These are phyloP conservation scores for Solanum sejunctum DNA, from an alignment of 257 asterid species.

Conservation along the genomic window DNA sequence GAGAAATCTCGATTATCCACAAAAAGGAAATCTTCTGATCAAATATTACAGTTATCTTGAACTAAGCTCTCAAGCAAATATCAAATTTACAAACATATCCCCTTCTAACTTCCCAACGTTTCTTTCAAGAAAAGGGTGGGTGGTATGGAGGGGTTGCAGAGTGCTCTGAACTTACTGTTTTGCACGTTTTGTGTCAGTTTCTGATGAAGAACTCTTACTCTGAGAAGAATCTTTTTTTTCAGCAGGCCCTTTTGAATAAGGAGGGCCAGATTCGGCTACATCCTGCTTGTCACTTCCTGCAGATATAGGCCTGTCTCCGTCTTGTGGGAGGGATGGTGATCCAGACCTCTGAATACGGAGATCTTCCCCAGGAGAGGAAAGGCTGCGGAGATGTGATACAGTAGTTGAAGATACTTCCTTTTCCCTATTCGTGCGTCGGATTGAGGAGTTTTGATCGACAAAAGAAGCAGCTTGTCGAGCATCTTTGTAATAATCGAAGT, in stretches of 20 bases:
- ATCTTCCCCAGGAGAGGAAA: conserved; percentile 38
- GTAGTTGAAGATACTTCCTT: conserved; percentile 46
- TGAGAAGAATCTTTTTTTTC: conserved; percentile 54
- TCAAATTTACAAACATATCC: neutral
- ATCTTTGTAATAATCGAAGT: conserved; percentile 42
- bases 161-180: conserved; percentile 64
- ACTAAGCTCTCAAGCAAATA: neutral
- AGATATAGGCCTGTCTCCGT: conserved; percentile 39
- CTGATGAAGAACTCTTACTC: conserved; percentile 37
- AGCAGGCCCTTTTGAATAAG: conserved; percentile 33
- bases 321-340: conserved; percentile 31
- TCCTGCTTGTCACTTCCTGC: conserved; percentile 41
- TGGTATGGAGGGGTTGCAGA: neutral
- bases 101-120: neutral
- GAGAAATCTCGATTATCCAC: neutral
- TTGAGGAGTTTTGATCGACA: conserved; percentile 30
- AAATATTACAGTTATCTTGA: neutral
- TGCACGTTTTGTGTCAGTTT: conserved; percentile 81
- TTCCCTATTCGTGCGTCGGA: conserved; percentile 38
- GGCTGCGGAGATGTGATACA: conserved; percentile 31
- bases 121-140: neutral
- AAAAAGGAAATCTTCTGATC: neutral
- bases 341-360: conserved; percentile 27
- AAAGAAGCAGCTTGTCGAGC: conserved; percentile 30
- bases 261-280: conserved; percentile 35